These are phyloP conservation scores for Phaseolus lunatus DNA, from an alignment of 306 rosid genomes.

Conservation along the genomic window DNA sequence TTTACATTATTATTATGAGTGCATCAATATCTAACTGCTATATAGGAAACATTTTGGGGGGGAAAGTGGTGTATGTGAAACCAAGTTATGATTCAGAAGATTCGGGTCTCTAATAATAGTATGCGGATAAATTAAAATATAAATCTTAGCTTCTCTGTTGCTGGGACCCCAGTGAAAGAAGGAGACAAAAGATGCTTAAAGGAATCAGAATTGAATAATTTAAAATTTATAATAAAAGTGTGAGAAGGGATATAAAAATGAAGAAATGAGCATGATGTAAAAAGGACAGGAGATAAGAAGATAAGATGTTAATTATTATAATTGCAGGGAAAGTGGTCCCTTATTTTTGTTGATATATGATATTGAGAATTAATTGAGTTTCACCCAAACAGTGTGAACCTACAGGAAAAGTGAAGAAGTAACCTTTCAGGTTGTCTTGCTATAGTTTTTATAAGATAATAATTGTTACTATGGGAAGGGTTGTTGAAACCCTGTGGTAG, in stretches of 20 bases:
- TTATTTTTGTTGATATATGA: slow-evolving; percentile 20
- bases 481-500: slow-evolving; percentile 38
- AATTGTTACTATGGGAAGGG: slow-evolving; percentile 39
- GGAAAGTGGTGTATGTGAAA: neutral
- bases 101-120: slow-evolving; percentile 18
- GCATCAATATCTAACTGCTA: neutral
- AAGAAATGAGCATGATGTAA: slow-evolving; percentile 5
- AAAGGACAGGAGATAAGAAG: slow-evolving; percentile 53
- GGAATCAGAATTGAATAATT: slow-evolving; percentile 4
- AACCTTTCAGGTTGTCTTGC: slow-evolving; percentile 59
- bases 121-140: neutral
- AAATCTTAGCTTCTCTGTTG: slow-evolving; percentile 45
- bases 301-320: slow-evolving; percentile 48
- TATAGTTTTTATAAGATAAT: slow-evolving; percentile 35
- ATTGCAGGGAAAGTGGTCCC: slow-evolving; percentile 61
- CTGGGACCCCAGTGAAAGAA: slow-evolving; percentile 45
- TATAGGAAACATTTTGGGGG: neutral
- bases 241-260: slow-evolving; percentile 2
- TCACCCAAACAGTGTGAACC: slow-evolving; percentile 52
- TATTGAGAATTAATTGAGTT: slow-evolving; percentile 38
- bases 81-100: neutral
- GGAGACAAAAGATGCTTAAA: slow-evolving; percentile 39
- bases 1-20: neutral
- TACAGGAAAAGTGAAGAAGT: slow-evolving; percentile 42
- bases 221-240: neutral